A percentile compares a stretch with the other conserved stretches of the same genome.
Conservation (phyloP, 257 asterid species). For the Solanum arcanum region DNA sequence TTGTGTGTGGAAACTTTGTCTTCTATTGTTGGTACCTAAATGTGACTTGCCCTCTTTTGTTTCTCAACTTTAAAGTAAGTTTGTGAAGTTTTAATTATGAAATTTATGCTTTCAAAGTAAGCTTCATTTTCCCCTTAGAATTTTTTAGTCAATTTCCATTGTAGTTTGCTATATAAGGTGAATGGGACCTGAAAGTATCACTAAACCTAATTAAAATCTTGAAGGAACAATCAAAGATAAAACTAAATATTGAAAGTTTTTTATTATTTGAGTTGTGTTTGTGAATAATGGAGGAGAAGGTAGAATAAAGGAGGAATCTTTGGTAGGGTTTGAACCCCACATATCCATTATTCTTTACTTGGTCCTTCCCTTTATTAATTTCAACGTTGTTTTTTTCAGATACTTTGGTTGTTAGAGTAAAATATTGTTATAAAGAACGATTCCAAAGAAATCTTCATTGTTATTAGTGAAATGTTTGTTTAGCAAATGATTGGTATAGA, state of each 20-base stretch:
- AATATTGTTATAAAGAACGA: not conserved
- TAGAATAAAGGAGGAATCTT: not conserved
- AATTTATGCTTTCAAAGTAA: not conserved
- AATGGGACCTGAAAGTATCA: not conserved
- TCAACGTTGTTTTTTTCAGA: not conserved
- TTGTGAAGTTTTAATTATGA: not conserved
- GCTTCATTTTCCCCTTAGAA: not conserved
- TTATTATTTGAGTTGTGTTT: not conserved
- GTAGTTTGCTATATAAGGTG: not conserved
- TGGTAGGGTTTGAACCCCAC: not conserved
- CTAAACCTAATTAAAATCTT: not conserved
- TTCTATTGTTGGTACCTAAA: not conserved
- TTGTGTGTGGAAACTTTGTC: not conserved
- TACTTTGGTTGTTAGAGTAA: not conserved
- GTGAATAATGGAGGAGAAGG: not conserved
- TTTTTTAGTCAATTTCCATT: not conserved
- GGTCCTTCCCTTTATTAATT: not conserved
- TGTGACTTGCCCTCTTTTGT: not conserved
- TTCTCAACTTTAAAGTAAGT: not conserved
- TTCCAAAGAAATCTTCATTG: not conserved
- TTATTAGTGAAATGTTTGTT: not conserved
- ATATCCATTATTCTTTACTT: not conserved
- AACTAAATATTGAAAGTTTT: not conserved
- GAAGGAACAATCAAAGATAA: not conserved
- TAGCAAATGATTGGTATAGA: not conserved